Evolutionary conservation across 176 grass and related monocot species (phyloP).

Genomic region (Phragmites australis): DNA sequence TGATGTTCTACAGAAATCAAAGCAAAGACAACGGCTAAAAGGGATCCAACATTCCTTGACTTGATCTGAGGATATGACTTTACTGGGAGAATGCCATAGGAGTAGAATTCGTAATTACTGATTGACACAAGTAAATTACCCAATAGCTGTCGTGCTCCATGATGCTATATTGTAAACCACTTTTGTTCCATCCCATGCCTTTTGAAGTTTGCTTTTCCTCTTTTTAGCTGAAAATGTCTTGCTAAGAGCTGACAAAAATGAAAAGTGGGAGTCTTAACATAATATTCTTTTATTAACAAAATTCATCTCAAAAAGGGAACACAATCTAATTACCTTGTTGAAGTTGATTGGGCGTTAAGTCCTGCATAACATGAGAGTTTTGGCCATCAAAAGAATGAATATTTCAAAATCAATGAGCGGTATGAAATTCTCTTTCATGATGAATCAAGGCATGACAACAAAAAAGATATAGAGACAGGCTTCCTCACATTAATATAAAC

Average conservation of each 20-base stretch:
- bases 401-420: conserved; percentile 10
- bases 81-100: not conserved
- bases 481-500: not conserved
- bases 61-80: not conserved
- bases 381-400: conserved; percentile 11
- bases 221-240: conserved; percentile 87
- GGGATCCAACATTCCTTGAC: not conserved
- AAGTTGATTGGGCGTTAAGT: conserved; percentile 89
- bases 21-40: not conserved
- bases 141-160: conserved; percentile 90
- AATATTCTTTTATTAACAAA: not conserved
- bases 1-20: not conserved
- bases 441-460: not conserved
- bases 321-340: conserved; percentile 64
- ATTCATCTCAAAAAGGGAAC: conserved; percentile 19
- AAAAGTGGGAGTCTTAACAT: not conserved
- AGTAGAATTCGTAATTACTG: not conserved
- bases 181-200: conserved; percentile 94
- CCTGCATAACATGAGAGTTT: conserved; percentile 60
- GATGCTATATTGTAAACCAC: conserved; percentile 91
- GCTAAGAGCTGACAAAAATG: conserved; percentile 60
- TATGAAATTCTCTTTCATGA: not conserved
- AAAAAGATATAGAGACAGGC: not conserved
- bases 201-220: conserved; percentile 77
- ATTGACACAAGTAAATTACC: conserved; percentile 48